These are phyloP conservation scores for Aspergillus sp. DNA, from an alignment of 2,329 filamentous ascomycete genomes.

Conservation along the genomic window DNA sequence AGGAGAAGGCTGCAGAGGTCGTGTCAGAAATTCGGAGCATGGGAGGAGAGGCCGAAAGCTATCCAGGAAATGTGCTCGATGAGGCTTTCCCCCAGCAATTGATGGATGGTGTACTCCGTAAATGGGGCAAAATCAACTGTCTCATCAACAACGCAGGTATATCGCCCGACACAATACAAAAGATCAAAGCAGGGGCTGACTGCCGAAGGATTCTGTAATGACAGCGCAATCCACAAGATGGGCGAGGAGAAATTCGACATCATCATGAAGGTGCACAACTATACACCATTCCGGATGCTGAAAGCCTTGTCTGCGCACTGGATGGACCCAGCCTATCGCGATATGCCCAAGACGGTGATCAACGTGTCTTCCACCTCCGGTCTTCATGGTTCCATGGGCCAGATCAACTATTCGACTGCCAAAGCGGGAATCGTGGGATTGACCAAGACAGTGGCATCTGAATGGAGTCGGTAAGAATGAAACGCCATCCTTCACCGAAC, in stretches of 20 bases:
- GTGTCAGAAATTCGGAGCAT: neutral
- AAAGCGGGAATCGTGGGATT: constrained; percentile 53
- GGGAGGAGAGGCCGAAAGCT: neutral
- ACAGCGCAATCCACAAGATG: neutral
- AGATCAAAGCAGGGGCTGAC: neutral
- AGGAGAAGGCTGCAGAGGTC: neutral
- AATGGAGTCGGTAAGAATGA: constrained; percentile 44
- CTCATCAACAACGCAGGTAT: neutral
- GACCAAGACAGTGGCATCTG: constrained; percentile 54
- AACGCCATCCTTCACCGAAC: neutral
- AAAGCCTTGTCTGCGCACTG: constrained; percentile 52
- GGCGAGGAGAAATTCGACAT: neutral
- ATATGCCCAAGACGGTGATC: constrained; percentile 38
- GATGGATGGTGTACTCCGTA: neutral
- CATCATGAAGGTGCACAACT: constrained; percentile 41
- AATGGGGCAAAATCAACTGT: neutral
- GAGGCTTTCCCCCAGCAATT: neutral
- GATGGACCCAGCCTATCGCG: constrained; percentile 31
- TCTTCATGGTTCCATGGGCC: constrained; percentile 41
- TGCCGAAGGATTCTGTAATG: neutral
- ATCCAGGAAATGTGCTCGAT: neutral
- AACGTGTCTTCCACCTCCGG: constrained; percentile 54
- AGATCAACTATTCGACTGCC: constrained; percentile 53
- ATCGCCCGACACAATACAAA: no score
- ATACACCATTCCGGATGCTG: constrained; percentile 54